Evolutionary conservation across 139 green algal species (phyloP), one percentile per base, ranked within the genome.

Genomic region (Zygnema cylindricum): DNA sequence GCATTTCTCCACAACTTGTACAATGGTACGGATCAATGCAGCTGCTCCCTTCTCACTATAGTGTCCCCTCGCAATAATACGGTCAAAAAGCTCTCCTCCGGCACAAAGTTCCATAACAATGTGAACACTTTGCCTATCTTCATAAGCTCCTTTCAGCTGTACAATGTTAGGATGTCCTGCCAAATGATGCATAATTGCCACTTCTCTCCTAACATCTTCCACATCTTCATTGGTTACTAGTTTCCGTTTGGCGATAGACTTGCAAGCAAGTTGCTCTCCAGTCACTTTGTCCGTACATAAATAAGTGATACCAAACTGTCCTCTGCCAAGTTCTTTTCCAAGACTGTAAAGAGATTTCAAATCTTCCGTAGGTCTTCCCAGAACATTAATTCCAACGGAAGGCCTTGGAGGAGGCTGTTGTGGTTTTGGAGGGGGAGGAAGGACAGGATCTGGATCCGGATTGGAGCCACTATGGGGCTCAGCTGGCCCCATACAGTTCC

Each of bases 161-260:
- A 96, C 95, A 40, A 98, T 94, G 93, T 98, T 96, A 1, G 84
- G 83, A 88, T 98, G 95, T 36, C 94, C 94, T 54, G 78, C 76
- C 39, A 98, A 91, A 88, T 98, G 96, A 90, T 98, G 94, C 94
- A 98, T 96, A 89, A 98, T 98, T 85, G 96, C 94, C 69, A 99
- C 95, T 69, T 87, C 81, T 39, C 81, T 69, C 30, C 40, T 78
- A 43, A 87, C 81, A 69, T 87, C 81, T 43, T 98, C 96, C 25
- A 98, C 93, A 88, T 99, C 97, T 84, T 99, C 97, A 16, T 92
- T 86, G 42, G 90, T 88, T 1, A 89, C 90, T 43, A 99, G 92
- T 92, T 98, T 98, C 69, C 94, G 93, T 93, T 99, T 99, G 69
- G 93, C 93, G 89, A 99, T 99, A 49, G 94, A 93, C 89, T 98